phyloP scores from a whole-genome alignment of 805 yeast species.

The Millerozyma miso region DNA sequence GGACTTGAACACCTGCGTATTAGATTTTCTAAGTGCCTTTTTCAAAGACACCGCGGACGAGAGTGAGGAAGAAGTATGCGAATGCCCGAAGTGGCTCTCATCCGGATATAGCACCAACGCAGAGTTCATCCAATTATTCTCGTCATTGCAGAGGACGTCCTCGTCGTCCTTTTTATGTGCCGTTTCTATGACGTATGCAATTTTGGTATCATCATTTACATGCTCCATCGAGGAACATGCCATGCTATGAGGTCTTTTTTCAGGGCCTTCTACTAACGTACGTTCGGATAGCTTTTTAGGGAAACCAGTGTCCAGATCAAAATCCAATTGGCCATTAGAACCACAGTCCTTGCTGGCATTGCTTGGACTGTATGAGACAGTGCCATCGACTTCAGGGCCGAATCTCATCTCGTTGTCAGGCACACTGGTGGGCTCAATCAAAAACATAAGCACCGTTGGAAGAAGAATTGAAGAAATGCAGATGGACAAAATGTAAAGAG shows the following conservation, averaged over 20 bases:
- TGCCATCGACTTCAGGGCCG: not conserved
- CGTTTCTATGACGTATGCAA: not conserved
- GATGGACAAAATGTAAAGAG: not conserved
- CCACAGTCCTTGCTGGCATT: not conserved
- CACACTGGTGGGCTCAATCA: not conserved
- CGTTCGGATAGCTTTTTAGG: conserved; percentile 12
- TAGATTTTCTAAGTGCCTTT: not conserved
- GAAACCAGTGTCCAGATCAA: conserved; percentile 1
- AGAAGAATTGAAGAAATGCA: not conserved
- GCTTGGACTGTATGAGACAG: not conserved
- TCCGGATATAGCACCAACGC: not conserved
- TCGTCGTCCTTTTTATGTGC: not conserved
- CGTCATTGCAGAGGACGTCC: not conserved
- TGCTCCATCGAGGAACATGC: not conserved
- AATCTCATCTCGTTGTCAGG: not conserved
- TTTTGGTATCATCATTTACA: not conserved
- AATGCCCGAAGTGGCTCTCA: not conserved
- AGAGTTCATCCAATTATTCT: not conserved
- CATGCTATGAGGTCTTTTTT: not conserved
- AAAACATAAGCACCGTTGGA: not conserved
- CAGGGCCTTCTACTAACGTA: conserved; percentile 9
- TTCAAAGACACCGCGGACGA: not conserved
- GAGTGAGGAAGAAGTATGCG: not conserved
- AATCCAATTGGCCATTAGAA: not conserved
- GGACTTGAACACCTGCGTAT: not conserved